Conservation (phyloP, 192 early-diverging fungal genomes). For the Jimgerdemannia lactiflua region DNA sequence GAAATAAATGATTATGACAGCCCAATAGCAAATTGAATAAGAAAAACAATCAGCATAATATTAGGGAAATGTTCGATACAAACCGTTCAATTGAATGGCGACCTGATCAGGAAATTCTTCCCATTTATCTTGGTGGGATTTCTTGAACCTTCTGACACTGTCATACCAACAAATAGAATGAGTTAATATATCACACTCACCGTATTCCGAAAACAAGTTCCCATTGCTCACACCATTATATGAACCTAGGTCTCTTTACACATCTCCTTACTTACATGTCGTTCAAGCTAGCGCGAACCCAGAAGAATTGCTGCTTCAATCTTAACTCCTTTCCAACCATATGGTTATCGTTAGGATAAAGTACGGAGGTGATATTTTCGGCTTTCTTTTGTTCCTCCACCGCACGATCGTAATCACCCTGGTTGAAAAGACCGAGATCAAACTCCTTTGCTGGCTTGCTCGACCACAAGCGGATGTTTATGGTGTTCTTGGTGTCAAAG, state of each 20-base stretch:
- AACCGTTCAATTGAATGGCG: constrained; percentile 94
- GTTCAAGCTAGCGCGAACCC: constrained; percentile 86
- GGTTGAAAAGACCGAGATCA: constrained; percentile 84
- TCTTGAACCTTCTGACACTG: constrained; percentile 88
- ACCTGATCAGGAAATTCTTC: constrained; percentile 89
- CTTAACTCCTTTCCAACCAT: constrained; percentile 95
- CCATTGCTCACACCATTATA: too few species aligned
- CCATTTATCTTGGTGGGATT: constrained; percentile 71
- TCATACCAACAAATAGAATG: constrained; percentile 23
- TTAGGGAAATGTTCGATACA: neutral
- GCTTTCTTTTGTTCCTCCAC: constrained; percentile 90
- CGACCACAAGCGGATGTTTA: constrained; percentile 97
- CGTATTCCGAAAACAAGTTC: too few species aligned
- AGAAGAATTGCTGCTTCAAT: constrained; percentile 98
- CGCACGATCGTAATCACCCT: constrained; percentile 90
- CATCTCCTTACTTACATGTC: constrained; percentile 48
- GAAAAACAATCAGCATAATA: neutral
- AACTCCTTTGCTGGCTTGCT: constrained; percentile 89
- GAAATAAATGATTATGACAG: neutral
- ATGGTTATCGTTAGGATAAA: constrained; percentile 99
- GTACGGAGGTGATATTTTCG: constrained; percentile 91
- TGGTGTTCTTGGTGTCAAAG: constrained; percentile 89
- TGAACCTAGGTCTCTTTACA: neutral
- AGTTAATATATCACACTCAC: neutral
- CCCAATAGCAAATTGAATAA: neutral